These are phyloP conservation scores for Calocybe cyanea DNA, from an alignment of 768 basidiomycete species.

Conservation along the genomic window DNA sequence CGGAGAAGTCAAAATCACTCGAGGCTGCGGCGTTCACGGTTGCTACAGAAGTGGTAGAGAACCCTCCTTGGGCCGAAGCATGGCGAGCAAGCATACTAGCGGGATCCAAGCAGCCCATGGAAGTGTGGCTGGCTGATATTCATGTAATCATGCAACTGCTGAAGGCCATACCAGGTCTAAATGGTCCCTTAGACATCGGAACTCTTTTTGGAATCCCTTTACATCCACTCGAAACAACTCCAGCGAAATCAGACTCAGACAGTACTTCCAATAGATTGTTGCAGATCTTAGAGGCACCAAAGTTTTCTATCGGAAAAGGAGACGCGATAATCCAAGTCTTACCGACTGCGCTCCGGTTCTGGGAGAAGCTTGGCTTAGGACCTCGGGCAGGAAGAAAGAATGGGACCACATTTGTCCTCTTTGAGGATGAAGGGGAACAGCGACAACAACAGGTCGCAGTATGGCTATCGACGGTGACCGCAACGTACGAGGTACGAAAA, in stretches of 20 bases:
- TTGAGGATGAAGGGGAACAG: slow-evolving; percentile 56
- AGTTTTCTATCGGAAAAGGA: slow-evolving; percentile 63
- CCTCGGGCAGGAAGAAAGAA: slow-evolving; percentile 73
- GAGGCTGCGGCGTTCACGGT: slow-evolving; percentile 64
- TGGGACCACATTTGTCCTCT: slow-evolving; percentile 62
- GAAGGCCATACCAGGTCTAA: slow-evolving; percentile 30
- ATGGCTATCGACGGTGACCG: slow-evolving; percentile 57
- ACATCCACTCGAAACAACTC: slow-evolving; percentile 16
- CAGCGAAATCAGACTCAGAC: not conserved
- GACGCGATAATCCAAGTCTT: slow-evolving; percentile 66
- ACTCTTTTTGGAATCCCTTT: slow-evolving; percentile 41
- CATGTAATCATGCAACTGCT: slow-evolving; percentile 40
- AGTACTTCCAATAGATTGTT: slow-evolving; percentile 2
- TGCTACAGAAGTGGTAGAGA: slow-evolving; percentile 71
- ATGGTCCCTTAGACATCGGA: slow-evolving; percentile 39
- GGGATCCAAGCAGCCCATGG: slow-evolving; percentile 17
- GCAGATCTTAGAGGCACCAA: slow-evolving; percentile 34
- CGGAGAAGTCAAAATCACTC: slow-evolving; percentile 63
- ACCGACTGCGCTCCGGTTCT: slow-evolving; percentile 73
- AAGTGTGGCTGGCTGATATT: slow-evolving; percentile 61
- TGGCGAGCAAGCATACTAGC: slow-evolving; percentile 45
- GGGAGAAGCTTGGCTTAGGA: slow-evolving; percentile 78
- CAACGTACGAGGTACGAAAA: slow-evolving; percentile 50
- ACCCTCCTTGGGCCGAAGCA: slow-evolving; percentile 61
- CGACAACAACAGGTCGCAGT: slow-evolving; percentile 42